A percentile compares a stretch with the other conserved stretches of the same genome.
These are phyloP conservation scores for Exophiala phaeomuriformis DNA, from an alignment of 2,329 filamentous ascomycete genomes.

Conservation along the genomic window DNA sequence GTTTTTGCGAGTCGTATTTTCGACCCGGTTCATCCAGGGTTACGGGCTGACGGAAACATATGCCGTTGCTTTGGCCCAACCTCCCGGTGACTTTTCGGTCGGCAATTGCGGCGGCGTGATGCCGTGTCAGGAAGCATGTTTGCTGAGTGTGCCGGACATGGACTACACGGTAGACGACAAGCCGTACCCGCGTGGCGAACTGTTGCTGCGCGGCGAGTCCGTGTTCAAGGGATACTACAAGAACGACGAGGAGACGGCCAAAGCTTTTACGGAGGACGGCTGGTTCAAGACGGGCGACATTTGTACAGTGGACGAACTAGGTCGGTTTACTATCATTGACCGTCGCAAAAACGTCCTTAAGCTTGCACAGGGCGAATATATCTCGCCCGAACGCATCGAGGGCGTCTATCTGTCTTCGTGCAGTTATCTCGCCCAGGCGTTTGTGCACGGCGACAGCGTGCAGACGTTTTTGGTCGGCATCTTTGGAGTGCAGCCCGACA, in stretches of 20 bases:
- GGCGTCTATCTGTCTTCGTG: constrained; percentile 83
- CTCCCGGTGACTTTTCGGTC: constrained; percentile 60
- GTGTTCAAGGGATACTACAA: constrained; percentile 85
- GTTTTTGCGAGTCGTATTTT: constrained; percentile 79
- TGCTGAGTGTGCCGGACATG: constrained; percentile 85
- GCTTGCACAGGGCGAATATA: constrained; percentile 94
- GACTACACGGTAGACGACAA: constrained; percentile 84
- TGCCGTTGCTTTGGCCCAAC: constrained; percentile 65
- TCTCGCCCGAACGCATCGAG: constrained; percentile 94
- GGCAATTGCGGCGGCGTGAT: constrained; percentile 76
- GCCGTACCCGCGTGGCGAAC: constrained; percentile 81
- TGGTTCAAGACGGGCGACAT: constrained; percentile 99
- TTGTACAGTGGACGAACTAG: constrained; percentile 71
- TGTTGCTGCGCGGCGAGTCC: constrained; percentile 72
- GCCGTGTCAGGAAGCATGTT: constrained; percentile 63
- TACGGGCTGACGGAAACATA: constrained; percentile 95
- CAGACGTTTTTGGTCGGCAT: constrained; percentile 77
- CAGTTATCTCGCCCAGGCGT: constrained; percentile 69
- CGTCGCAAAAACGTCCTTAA: constrained; percentile 99
- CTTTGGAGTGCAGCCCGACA: constrained; percentile 78
- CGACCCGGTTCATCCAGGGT: constrained; percentile 72
- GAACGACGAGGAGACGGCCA: constrained; percentile 78
- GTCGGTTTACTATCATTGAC: constrained; percentile 88
- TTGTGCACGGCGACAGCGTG: constrained; percentile 81
- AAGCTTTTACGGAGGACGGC: constrained; percentile 74